Conservation (phyloP, 192 early-diverging fungal genomes). For the Glomus cerebriforme region DNA sequence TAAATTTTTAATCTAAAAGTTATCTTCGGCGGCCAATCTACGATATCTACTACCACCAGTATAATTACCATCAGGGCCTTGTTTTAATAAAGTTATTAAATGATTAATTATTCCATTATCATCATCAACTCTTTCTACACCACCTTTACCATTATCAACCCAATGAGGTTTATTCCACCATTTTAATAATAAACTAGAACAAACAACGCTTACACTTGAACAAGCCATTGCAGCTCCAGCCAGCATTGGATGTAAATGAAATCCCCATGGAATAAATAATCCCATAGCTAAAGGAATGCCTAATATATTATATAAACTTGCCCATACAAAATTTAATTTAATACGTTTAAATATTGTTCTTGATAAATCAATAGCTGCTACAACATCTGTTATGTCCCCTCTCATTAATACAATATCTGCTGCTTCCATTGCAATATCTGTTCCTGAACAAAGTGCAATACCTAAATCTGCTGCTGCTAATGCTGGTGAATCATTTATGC, state of each 20-base stretch:
- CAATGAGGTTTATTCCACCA: slow-evolving; percentile 54
- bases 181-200: slow-evolving; percentile 83
- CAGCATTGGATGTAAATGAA: slow-evolving; percentile 87
- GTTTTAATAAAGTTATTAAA: neutral
- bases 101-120: neutral
- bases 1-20: neutral
- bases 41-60: neutral
- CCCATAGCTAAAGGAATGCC: slow-evolving; percentile 97
- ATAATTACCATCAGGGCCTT: neutral
- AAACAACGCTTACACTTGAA: slow-evolving; percentile 90
- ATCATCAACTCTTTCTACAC: neutral
- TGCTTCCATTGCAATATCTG: slow-evolving; percentile 95
- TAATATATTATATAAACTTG: slow-evolving; percentile 85
- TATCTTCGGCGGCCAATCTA: neutral
- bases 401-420: slow-evolving; percentile 93
- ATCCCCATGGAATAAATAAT: slow-evolving; percentile 83
- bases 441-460: slow-evolving; percentile 86
- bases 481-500: slow-evolving; percentile 94
- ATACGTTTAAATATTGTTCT: slow-evolving; percentile 85
- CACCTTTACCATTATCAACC: slow-evolving; percentile 31
- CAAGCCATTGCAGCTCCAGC: slow-evolving; percentile 95
- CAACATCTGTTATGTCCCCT: slow-evolving; percentile 84
- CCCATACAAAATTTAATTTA: slow-evolving; percentile 87
- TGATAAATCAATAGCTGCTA: slow-evolving; percentile 83
- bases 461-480: slow-evolving; percentile 85